phyloP scores from a whole-genome alignment of 768 basidiomycete species.

The Xanthoconium purpureum region DNA sequence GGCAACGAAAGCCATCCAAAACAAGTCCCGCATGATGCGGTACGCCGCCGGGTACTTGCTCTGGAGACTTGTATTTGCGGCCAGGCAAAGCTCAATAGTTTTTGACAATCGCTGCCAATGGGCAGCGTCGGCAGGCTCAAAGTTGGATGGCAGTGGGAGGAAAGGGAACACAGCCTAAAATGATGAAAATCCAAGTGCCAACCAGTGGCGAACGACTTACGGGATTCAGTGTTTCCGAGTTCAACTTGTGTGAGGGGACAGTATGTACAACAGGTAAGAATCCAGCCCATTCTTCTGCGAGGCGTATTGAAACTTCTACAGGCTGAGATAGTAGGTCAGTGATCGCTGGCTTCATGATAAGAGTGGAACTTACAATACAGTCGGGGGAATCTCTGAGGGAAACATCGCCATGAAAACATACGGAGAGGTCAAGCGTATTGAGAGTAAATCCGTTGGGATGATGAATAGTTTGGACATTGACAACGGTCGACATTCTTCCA shows the following conservation, averaged over 20 bases:
- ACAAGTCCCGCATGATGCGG: neutral
- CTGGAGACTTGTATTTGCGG: neutral
- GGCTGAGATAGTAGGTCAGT: neutral
- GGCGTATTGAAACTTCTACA: neutral
- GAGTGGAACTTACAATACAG: neutral
- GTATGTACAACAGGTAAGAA: neutral
- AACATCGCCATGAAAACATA: neutral
- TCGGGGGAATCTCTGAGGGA: neutral
- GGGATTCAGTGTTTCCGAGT: neutral
- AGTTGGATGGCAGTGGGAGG: neutral
- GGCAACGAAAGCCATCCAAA: constrained; percentile 1
- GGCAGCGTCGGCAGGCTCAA: neutral
- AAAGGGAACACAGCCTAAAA: neutral
- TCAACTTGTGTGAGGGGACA: neutral
- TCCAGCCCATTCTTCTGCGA: neutral
- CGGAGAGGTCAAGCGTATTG: neutral
- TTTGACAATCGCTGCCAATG: neutral
- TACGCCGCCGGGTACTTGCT: neutral
- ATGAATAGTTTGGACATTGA: neutral
- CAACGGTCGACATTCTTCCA: neutral
- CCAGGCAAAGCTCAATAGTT: neutral
- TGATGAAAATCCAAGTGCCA: neutral
- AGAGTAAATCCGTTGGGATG: neutral
- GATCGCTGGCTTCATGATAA: neutral
- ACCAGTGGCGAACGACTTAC: neutral